phyloP scores from a whole-genome alignment of 371 early-diverging fungal species.

The Funneliformis caledonium region DNA sequence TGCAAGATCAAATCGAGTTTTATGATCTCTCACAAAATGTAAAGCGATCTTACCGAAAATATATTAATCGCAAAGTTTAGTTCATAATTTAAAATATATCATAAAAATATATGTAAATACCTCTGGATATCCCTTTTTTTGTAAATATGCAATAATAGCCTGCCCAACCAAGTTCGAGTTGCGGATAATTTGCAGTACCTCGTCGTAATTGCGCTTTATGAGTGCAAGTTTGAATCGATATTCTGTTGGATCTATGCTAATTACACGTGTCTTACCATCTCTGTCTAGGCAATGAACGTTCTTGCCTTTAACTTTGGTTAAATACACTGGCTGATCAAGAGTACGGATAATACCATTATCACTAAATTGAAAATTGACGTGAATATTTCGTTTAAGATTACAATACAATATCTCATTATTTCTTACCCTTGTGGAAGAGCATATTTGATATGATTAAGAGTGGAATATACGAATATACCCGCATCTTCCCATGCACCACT shows the following conservation, averaged over 20 bases:
- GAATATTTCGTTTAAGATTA: neutral
- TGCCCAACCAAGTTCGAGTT: constrained; percentile 97
- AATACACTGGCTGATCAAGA: constrained; percentile 91
- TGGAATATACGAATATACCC: constrained; percentile 95
- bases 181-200: constrained; percentile 93
- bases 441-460: constrained; percentile 98
- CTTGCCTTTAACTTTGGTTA: constrained; percentile 85
- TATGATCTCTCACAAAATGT: constrained; percentile 96
- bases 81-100: neutral
- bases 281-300: constrained; percentile 86
- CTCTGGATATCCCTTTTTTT: constrained; percentile 98
- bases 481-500: constrained; percentile 94
- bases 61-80: neutral
- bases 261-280: constrained; percentile 80
- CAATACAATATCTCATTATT: neutral
- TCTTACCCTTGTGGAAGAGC: constrained; percentile 88
- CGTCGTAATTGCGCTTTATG: constrained; percentile 85
- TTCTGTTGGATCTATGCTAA: constrained; percentile 96
- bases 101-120: constrained; percentile 41
- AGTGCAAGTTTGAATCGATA: constrained; percentile 97
- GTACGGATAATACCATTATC: constrained; percentile 97
- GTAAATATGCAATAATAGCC: constrained; percentile 97
- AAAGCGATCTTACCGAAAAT: constrained; percentile 75
- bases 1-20: constrained; percentile 95
- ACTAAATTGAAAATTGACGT: constrained; percentile 46